These are phyloP conservation scores for Sutorius eximius DNA, from an alignment of 1,284 basidiomycete species.

Conservation along the genomic window DNA sequence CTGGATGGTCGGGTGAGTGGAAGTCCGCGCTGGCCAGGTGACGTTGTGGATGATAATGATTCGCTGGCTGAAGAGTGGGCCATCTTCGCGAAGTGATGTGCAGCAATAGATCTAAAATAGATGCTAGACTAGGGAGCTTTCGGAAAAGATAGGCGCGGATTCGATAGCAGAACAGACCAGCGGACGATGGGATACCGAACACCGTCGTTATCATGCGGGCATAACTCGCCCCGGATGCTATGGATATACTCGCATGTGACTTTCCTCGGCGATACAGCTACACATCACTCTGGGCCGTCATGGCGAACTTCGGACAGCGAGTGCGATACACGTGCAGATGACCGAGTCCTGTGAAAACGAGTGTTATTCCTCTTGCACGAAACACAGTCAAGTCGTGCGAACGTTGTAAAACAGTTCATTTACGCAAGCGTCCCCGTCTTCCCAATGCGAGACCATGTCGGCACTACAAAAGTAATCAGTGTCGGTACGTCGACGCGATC, in stretches of 20 bases:
- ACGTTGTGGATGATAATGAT: conserved; percentile 11
- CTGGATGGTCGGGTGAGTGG: conserved; percentile 1
- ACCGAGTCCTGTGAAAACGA: conserved; percentile 31
- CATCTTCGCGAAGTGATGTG: conserved; percentile 30
- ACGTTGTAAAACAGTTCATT: conserved; percentile 36
- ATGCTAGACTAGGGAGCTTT: conserved; percentile 17
- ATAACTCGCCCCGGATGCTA: conserved; percentile 17
- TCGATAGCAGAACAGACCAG: conserved; percentile 26
- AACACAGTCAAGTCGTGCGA: conserved; percentile 12
- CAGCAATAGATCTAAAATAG: conserved; percentile 24
- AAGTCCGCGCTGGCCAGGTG: conserved; percentile 13
- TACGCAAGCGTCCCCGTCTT: conserved; percentile 34
- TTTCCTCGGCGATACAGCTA: conserved; percentile 28
- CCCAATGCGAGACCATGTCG: conserved; percentile 37
- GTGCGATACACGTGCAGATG: conserved; percentile 38
- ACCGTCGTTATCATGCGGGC: conserved; percentile 21
- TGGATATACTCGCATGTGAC: conserved; percentile 24
- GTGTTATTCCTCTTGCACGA: conserved; percentile 11
- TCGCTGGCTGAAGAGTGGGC: conserved; percentile 8
- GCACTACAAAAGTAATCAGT: conserved; percentile 33
- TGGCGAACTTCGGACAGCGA: conserved; percentile 31
- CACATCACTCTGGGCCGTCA: conserved; percentile 21
- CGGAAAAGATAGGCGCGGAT: conserved; percentile 7
- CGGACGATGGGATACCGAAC: conserved; percentile 17
- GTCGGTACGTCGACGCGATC: conserved; percentile 10